Evolutionary conservation across 345 rosid species (phyloP), one percentile per base, ranked within the genome.

Genomic region (Camelina hispida): DNA sequence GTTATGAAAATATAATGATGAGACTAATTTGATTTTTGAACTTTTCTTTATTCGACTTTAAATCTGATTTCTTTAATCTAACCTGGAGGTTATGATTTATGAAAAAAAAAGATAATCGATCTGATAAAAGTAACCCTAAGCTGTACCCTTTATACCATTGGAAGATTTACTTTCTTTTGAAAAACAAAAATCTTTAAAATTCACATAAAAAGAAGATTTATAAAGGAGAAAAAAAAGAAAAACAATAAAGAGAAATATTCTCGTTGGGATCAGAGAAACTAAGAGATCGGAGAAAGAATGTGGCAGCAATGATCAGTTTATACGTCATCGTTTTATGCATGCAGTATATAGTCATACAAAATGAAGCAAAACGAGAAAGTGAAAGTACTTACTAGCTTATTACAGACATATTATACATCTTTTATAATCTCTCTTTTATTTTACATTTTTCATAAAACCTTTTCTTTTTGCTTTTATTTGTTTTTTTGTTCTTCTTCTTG

Each of bases 191-290:
- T 66, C 74, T 72, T 78, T 78, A 51, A 43, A 77, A 59, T 58
- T 72, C 32, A 72, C 81, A 66, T 78, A 52, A 78, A 78, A 78
- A 78, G 81, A 78, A 78, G 77, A 72, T 78, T 68, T 68, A 46
- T 76, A 68, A 72, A 77, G 73, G 58, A 77, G 37, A 28, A 44
- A 65, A n/a, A n/a, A 75, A 71, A 65, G 57, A 51, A 77, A 57
- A 68, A 51, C 69, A 62, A 52, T 52, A 73, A 72, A 77, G 75
- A 63, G 77, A 70, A 46, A 35, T 69, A 64, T 71, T 74, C 74
- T 75, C 78, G 72, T 85, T 60, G 88, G 88, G 88, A 85, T 85
- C 82, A 69, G 85, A 59, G 84, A 84, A 68, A 78, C 81, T 66
- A 72, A 66, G 81, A 78, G 78, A 78, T 78, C 78, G 62, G 61